Evolutionary conservation across 495 filamentous ascomycete genomes (phyloP).

Genomic region (Podospora bellae-mahoneyi): DNA sequence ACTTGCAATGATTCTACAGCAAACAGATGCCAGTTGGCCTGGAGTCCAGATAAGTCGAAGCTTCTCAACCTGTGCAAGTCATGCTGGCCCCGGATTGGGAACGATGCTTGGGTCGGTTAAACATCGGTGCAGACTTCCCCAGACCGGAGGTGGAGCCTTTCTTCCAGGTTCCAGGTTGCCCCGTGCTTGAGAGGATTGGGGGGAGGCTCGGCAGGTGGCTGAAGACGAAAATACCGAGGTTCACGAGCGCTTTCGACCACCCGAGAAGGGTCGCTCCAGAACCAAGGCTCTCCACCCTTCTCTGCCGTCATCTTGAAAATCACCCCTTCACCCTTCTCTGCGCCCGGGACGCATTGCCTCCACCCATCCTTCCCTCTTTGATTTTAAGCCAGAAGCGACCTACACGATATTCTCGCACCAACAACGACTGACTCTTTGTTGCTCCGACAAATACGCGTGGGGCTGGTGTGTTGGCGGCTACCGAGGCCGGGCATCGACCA

Average conservation of each 20-base stretch:
- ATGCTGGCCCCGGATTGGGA: neutral
- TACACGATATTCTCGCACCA: neutral
- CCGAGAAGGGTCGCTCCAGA: conserved; percentile 2
- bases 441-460: neutral
- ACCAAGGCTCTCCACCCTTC: conserved; percentile 12
- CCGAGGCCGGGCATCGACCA: neutral
- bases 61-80: neutral
- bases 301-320: conserved; percentile 6
- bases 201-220: conserved; percentile 16
- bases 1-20: too few species aligned
- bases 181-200: conserved; percentile 8
- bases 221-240: conserved; percentile 23
- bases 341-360: neutral
- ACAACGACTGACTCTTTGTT: neutral
- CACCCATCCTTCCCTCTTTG: neutral
- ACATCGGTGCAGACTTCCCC: neutral
- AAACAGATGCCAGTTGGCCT: too few species aligned
- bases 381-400: neutral
- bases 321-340: neutral
- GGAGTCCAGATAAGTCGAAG: neutral
- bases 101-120: conserved; percentile 1
- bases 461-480: neutral
- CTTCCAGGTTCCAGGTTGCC: neutral
- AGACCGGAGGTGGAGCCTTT: neutral
- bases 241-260: conserved; percentile 20